Evolutionary conservation across 2,329 filamentous ascomycete species (phyloP).

Genomic region (Hawksworthiomyces lignivorus): DNA sequence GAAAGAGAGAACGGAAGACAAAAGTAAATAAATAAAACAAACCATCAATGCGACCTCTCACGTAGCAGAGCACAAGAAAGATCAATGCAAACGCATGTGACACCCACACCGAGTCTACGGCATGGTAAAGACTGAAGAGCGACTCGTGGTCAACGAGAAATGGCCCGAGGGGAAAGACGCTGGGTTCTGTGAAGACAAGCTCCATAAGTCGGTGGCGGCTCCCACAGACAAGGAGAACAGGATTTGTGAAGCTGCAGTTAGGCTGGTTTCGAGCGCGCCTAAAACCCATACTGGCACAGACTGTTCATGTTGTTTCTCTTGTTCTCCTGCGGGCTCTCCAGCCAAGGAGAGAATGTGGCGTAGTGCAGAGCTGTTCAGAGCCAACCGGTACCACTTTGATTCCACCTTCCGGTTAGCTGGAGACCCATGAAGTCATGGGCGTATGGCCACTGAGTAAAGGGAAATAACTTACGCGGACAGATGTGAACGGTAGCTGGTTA

Average conservation of each 20-base stretch:
- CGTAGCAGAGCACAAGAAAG: constrained; percentile 2
- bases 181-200: background rate
- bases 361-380: background rate
- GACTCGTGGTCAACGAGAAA: background rate
- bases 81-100: constrained; percentile 1
- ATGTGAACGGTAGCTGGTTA: constrained; percentile 4
- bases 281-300: background rate
- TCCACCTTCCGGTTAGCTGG: too few species aligned
- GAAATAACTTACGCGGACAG: background rate
- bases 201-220: background rate
- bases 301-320: background rate
- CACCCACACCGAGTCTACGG: constrained; percentile 3
- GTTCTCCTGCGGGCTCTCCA: background rate
- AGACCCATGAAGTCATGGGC: too few species aligned
- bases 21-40: too few species aligned
- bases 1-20: too few species aligned
- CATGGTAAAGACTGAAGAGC: background rate
- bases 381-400: constrained; percentile 2
- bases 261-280: background rate
- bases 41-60: background rate
- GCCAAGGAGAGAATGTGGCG: background rate
- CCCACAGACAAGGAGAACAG: background rate
- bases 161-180: background rate
- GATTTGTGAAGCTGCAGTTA: constrained; percentile 1
- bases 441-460: background rate